These are phyloP conservation scores for Pueraria montana DNA, from an alignment of 306 rosid species.

Conservation along the genomic window DNA sequence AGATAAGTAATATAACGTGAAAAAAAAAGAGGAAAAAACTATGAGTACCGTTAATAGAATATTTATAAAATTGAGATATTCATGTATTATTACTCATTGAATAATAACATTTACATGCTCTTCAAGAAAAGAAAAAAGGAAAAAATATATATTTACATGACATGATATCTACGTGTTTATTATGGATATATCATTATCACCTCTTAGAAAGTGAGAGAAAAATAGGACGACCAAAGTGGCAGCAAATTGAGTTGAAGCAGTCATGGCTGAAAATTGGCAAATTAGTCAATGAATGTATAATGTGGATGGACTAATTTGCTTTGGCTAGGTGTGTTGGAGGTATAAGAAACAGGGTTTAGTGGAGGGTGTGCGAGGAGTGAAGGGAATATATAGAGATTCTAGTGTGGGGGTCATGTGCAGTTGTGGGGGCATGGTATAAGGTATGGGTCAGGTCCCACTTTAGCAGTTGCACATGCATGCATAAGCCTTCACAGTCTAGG, in stretches of 20 bases:
- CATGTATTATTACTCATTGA: background rate
- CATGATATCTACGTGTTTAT: background rate
- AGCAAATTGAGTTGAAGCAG: slow-evolving; percentile 46
- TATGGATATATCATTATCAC: slow-evolving; percentile 38
- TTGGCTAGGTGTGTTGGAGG: background rate
- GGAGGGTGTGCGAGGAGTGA: background rate
- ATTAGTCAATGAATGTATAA: background rate
- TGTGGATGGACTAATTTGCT: background rate
- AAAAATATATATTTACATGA: background rate
- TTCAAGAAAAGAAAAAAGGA: too few relatives aligned
- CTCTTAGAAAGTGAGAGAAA: slow-evolving; percentile 49
- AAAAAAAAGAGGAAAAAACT: too few relatives aligned
- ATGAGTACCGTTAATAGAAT: background rate
- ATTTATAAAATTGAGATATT: background rate
- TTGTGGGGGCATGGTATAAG: slow-evolving; percentile 16
- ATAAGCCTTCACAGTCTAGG: slow-evolving; percentile 26
- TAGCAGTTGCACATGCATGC: slow-evolving; percentile 24
- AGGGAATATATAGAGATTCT: slow-evolving; percentile 35
- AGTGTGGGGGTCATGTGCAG: slow-evolving; percentile 37
- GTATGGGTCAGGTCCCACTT: slow-evolving; percentile 1
- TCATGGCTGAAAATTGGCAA: background rate
- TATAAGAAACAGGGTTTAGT: background rate
- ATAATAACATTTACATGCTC: background rate
- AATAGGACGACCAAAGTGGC: slow-evolving; percentile 17
- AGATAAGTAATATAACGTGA: too few relatives aligned